Evolutionary conservation across 306 rosid species (phyloP), one percentile per base, ranked within the genome.

Genomic region (Glycyrrhiza uralensis): DNA sequence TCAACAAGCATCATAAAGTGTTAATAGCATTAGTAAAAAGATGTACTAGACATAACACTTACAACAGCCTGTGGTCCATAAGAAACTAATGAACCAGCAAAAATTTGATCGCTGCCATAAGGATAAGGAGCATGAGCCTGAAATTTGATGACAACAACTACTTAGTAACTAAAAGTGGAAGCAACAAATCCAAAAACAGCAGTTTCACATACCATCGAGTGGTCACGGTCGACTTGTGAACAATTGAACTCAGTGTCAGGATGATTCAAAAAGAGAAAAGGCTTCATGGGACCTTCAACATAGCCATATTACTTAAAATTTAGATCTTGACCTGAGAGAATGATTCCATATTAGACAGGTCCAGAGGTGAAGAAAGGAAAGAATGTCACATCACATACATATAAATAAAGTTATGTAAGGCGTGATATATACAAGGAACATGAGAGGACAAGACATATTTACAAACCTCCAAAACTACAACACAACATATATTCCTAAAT

Each of bases 11-110:
- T 49, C 28, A 45, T 6, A 15, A 74, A 20, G 17, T 35, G 55
- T 23, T 44, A 60, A 61, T 46, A 38, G 35, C 9, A 71, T 46
- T 17, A 29, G 39, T 13, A 57, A 56, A 66, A 9, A 50, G 3
- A n/a, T 36, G 81, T 15, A 35, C 50, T 30, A 6, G 0, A 17
- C 5, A 67, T 35, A 78, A 82, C 14, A 62, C 96, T 85, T 82
- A 92, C 98, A 70, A 76, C 54, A 64, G 74, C 79, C 20, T 82
- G 92, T 7, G 87, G 87, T 18, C 87, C 91, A 62, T 85, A 88
- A 5, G 83, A 76, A 84, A 75, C 58, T 62, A 76, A 30, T 5
- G 89, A 62, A 62, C 88, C 83, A 4, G 87, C 70, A 4, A 28
- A 87, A 80, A 67, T 73, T 54, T 91, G 96, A 55, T 90, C 96